Base-by-base conservation (phyloP, 441 rosid species). In the Populus hybrid region DNA sequence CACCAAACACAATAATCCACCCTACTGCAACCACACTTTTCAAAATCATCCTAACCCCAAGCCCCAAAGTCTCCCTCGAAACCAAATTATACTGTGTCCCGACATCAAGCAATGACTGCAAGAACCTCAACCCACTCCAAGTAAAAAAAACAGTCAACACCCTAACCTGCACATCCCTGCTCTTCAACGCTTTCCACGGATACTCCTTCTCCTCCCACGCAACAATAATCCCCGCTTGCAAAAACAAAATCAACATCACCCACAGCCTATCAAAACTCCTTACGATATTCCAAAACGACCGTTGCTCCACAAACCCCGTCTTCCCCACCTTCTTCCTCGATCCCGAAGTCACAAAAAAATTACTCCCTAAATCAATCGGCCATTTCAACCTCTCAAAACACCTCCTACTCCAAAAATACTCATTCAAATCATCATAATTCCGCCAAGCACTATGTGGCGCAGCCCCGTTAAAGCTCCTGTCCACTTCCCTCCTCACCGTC, bases 221-320 rank as follows among this genome's bases (percentile, higher is more conserved):
- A 63, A 94, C 91, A 64, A 94, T 88, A 35, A 92, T 82, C 11
- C 95, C 97, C 0, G 89, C 90, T 84, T 92, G 98, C 72, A 94
- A 79, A 76, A 89, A 94, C 87, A 94, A 59, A 71, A 89, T 82
- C 83, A 94, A 84, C 97, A 92, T 92, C 80, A 94, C 90, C 98
- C 98, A 94, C 69, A 94, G 74, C 82, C 98, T 79, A 69, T 94
- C 97, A 76, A 94, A 94, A 79, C 95, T 94, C 87, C 98, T 71
- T 72, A 80, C 81, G 68, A 94, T 79, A 53, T 92, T 91, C 88
- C 91, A 92, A 78, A 94, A 94, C 59, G 98, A 91, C 83, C 98
- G 86, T 42, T 91, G 92, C 87, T 94, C 98, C 67, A 94, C 98
- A 67, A 92, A 94, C 30, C 98, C 98, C 0, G 97, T 94, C 82